phyloP scores from a whole-genome alignment of 441 rosid species.

The Breynia disticha region DNA sequence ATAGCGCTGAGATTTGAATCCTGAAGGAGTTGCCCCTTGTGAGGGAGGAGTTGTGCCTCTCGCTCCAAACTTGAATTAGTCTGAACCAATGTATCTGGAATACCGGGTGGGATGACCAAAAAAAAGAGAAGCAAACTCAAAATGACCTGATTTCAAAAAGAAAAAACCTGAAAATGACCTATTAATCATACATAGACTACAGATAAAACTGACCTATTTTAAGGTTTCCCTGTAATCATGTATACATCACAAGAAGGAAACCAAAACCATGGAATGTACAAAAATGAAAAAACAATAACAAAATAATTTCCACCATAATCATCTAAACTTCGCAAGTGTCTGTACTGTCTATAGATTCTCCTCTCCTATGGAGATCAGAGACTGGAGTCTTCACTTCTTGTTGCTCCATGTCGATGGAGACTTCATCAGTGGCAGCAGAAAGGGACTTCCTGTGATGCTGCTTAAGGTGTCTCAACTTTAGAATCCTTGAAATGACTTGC shows the following conservation, averaged over 20 bases:
- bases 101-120: too few relatives aligned
- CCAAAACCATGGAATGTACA: constrained; percentile 16
- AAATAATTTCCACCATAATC: constrained; percentile 1
- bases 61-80: too few relatives aligned
- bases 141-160: too few relatives aligned
- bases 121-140: too few relatives aligned
- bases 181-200: too few relatives aligned
- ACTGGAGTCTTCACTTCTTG: constrained; percentile 30
- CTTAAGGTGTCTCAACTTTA: constrained; percentile 54
- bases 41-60: too few relatives aligned
- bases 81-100: too few relatives aligned
- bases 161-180: too few relatives aligned
- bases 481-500: constrained; percentile 64
- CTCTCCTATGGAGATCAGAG: constrained; percentile 47
- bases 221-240: constrained; percentile 6
- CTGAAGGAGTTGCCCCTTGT: too few relatives aligned
- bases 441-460: constrained; percentile 49
- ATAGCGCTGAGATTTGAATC: too few relatives aligned
- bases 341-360: constrained; percentile 58
- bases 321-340: constrained; percentile 41
- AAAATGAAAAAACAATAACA: constrained; percentile 11
- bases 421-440: constrained; percentile 38
- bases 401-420: constrained; percentile 42
- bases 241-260: constrained; percentile 17
- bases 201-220: constrained; percentile 5